Evolutionary conservation across 106 monocot genomes (phyloP), one percentile per base, ranked within the genome.

Genomic region (Xerophyta viscosa): DNA sequence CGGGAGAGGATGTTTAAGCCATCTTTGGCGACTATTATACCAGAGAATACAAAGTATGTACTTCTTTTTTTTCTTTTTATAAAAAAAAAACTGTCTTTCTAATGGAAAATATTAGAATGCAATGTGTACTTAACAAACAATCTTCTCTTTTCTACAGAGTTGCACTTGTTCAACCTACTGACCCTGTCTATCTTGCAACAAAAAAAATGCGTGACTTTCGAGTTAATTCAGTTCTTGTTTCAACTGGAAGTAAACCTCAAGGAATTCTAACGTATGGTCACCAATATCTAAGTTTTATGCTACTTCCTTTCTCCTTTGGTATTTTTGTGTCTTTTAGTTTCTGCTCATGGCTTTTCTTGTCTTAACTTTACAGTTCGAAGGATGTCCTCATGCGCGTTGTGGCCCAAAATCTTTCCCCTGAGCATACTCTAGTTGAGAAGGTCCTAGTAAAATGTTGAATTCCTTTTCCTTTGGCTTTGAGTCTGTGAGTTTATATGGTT

Each of bases 331-430:
- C n/a, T n/a, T n/a, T n/a, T n/a, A n/a, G n/a, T n/a, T n/a, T n/a
- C n/a, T n/a, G n/a, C n/a, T n/a, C n/a, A n/a, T n/a, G n/a, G n/a
- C n/a, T n/a, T n/a, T n/a, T n/a, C n/a, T n/a, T n/a, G n/a, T n/a
- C 6, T 1, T 39, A 15, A 2, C 1, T 3, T 3, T 39, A 15
- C 67, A 98, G 96, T 3, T 98, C 89, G 48, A 98, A 98, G 62
- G 96, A 98, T 79, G 75, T 98, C 15, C 85, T 98, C n/a, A 79
- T 89, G 89, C 84, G 96, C 29, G 82, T 98, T 25, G 96, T 98
- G 29, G 85, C 89, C 33, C 89, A 76, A 31, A 86, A 89, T 79
- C 69, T n/a, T n/a, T n/a, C n/a, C n/a, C n/a, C n/a, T n/a, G n/a
- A n/a, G n/a, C n/a, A n/a, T n/a, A n/a, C n/a, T n/a, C n/a, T n/a